phyloP scores from a whole-genome alignment of 192 early-diverging fungal genomes.

The Glomus cerebriforme region DNA sequence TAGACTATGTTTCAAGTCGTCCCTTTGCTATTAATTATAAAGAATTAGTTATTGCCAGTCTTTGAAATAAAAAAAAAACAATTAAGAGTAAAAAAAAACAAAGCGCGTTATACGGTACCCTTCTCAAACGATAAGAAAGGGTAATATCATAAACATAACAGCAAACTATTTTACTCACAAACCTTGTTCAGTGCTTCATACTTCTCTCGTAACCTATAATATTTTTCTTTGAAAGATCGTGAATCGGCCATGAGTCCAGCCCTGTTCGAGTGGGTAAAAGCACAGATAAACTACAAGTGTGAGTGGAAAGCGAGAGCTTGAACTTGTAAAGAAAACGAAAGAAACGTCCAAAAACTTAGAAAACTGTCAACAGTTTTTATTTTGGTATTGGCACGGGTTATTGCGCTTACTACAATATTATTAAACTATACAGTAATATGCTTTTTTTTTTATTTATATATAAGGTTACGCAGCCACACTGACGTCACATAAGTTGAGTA shows the following conservation, averaged over 20 bases:
- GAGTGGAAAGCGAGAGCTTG: neutral
- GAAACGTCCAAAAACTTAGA: neutral
- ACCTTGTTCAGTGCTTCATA: constrained; percentile 29
- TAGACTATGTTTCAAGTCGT: constrained; percentile 28
- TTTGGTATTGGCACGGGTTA: neutral
- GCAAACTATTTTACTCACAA: neutral
- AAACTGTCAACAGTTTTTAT: neutral
- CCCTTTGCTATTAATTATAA: constrained; percentile 18
- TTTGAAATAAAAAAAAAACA: neutral
- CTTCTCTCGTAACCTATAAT: constrained; percentile 29
- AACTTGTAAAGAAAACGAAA: neutral
- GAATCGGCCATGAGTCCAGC: constrained; percentile 30
- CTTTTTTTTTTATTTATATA: neutral
- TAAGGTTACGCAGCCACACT: neutral
- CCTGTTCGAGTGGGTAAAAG: neutral
- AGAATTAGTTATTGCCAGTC: neutral
- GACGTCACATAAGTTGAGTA: neutral
- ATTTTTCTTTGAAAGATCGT: constrained; percentile 32
- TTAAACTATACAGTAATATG: neutral
- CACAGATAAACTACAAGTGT: neutral
- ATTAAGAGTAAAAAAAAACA: neutral
- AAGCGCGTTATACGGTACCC: neutral
- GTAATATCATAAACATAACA: neutral
- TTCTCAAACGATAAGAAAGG: neutral
- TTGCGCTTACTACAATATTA: neutral